Evolutionary conservation across 228 moss, liverwort and hornwort species (phyloP), one percentile per base, ranked within the genome.

Genomic region (Sphagnum fallax): DNA sequence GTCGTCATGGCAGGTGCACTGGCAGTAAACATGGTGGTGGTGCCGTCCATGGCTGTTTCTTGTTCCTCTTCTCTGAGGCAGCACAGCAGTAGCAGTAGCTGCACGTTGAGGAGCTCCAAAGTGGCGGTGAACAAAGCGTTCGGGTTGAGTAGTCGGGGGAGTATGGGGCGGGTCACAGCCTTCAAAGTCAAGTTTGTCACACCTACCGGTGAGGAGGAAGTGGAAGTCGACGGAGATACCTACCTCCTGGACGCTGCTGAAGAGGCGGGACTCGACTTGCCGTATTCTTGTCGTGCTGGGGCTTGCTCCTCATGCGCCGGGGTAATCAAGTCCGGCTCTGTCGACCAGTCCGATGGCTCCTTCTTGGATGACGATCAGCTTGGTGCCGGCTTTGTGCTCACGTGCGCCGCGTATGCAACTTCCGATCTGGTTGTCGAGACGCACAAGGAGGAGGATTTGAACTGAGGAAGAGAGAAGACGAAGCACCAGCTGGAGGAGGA

Each of bases 211-310:
- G 71, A 77, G 0, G 6, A 9, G 7, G 14, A n/a, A 6, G n/a
- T 83, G 32, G 62, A 77, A 2, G 53, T 51, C 53, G 7, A 5
- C 5, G 77, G 73, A 0, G 65, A 63, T 5, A 55, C 8, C 0
- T 73, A 75, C 63, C 69, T 84, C 68, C 57, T 84, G 70, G 81
- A 84, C 52, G 55, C 53, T 4, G 84, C 79, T 8, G 84, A 81
- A 14, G 76, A 76, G 0, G 65, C 61, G 0, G 79, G 74, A 5
- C 0, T 81, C 1, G 84, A 80, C 49, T 4, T 84, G 63, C 84
- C 84, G 4, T 80, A 84, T 73, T 84, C 80, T 48, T 85, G 79
- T 72, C 84, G 84, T 16, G 81, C 84, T 5, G 81, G 81, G 0
- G 67, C 84, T 6, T 85, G 84, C 76, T 85, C 81, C 0, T 70